Evolutionary conservation across 768 basidiomycete species (phyloP), one percentile per base, ranked within the genome.

Genomic region (Rhizopogon vesiculosus): DNA sequence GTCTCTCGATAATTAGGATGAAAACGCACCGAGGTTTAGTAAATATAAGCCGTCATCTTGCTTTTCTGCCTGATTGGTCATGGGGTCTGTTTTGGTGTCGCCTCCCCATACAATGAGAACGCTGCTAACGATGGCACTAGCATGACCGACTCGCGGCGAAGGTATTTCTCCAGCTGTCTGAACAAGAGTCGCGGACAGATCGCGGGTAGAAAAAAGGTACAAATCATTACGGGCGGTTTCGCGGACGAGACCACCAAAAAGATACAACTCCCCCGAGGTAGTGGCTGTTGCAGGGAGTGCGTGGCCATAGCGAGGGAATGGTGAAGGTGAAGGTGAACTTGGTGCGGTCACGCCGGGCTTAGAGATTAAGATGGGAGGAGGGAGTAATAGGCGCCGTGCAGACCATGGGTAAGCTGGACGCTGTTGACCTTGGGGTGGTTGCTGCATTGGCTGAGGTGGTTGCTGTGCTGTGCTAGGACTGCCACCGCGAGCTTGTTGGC

Each of bases 21-120:
- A 39, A 25, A 25, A 78, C 90, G 62, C 67, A 95, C 96, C 86
- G 39, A 98, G 82, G 69, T 98, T 98, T 45, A 99, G 78, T 9
- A 99, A 78, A 77, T 98, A 98, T 43, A 98, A 75, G 0, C 85
- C 89, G 69, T 98, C 92, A 67, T 98, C 97, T 72, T 94, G 91
- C 61, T 81, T 85, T 57, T 93, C 93, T 9, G 76, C 74, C 8
- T 76, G 77, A 61, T 78, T 81, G 33, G 79, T 74, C 69, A 76
- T 81, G 22, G 76, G 75, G 62, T 87, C 86, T 13, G 86, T 83
- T 72, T 93, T 95, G 3, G 95, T 98, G 68, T 99, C 97, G 25
- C 96, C 97, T 33, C 97, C 97, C 97, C 97, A 99, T 3, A 98
- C 88, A 57, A 98, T 90, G 57, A 99, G 77, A 49, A 98, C 96